Evolutionary conservation across 176 grass and related monocot species (phyloP).

Genomic region (Zea luxurians): DNA sequence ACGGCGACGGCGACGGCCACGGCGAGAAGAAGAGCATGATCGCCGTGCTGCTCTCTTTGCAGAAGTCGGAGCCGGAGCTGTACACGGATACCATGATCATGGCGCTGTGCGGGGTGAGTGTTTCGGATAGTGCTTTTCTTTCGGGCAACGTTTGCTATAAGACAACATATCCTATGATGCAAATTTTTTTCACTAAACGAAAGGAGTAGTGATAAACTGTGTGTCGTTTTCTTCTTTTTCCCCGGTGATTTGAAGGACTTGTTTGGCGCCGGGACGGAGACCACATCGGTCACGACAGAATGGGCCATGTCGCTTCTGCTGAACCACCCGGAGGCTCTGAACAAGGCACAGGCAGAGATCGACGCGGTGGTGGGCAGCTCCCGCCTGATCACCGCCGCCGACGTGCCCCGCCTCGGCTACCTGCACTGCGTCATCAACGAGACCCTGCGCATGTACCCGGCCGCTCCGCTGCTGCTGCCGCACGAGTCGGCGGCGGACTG

Average conservation of each 20-base stretch:
- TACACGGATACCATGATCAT: conserved; percentile 59
- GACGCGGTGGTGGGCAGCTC: conserved; percentile 36
- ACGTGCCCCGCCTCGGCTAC: conserved; percentile 50
- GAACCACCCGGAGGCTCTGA: conserved; percentile 54
- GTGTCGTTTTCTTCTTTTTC: background rate
- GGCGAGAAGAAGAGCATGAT: conserved; percentile 62
- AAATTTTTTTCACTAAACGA: too few species aligned
- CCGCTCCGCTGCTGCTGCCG: conserved; percentile 53
- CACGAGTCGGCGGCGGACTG: conserved; percentile 53
- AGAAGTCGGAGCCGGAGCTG: conserved; percentile 53
- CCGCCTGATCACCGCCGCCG: conserved; percentile 43
- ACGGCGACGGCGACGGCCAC: background rate
- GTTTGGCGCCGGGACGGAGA: conserved; percentile 68
- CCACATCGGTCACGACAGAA: conserved; percentile 49
- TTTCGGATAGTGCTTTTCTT: background rate
- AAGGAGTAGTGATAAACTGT: too few species aligned
- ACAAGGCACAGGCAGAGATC: conserved; percentile 51
- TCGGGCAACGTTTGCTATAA: background rate
- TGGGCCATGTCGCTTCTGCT: conserved; percentile 72
- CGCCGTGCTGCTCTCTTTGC: conserved; percentile 51
- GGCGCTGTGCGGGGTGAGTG: conserved; percentile 35
- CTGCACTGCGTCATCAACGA: conserved; percentile 62
- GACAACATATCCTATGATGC: too few species aligned
- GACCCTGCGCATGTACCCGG: conserved; percentile 63
- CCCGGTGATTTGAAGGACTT: conserved; percentile 16